Evolutionary conservation across 108 stramenopile genomes (phyloP), one percentile per base, ranked within the genome.

Genomic region (Skeletonema potamos): DNA sequence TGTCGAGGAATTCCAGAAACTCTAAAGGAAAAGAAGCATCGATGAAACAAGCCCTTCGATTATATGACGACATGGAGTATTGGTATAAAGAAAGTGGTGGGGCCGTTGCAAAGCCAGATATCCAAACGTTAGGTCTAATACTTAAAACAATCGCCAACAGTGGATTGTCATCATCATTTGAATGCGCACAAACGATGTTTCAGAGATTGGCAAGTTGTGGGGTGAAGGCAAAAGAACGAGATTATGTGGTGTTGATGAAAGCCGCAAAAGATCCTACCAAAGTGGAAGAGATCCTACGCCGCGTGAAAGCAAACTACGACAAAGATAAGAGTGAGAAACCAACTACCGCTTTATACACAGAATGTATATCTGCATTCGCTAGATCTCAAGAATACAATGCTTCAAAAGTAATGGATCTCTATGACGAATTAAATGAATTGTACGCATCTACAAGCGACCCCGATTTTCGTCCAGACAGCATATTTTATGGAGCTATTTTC

Each of bases 321-420:
- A 30, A 68, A 46, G 68, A 80, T 54, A 55, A 67, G 28, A 80
- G 79, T 8, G 28, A 67, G 36, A 80, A 80, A 54, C 79, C 79
- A 3, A 65, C 62, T 24, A 70, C 72, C 4, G 36, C 63, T 9
- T 61, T 80, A 32, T 80, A 64, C 57, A 69, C 58, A n/a, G 61
- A 72, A 39, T 68, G 67, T 27, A 69, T 80, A 29, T 69, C 67
- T 44, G 72, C 79, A 30, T 70, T 64, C 37, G 79, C 66, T 24
- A 56, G 68, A 18, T 71, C 64, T 33, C 10, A 72, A 22, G 51
- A 59, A 27, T 69, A 73, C 27, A 73, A 44, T 41, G 34, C 55
- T 56, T 26, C 66, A 10, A 80, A 70, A 58, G 66, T 69, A 15
- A 32, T 73, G 44, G 62, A 68, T 22, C 58, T 80, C 26, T 51